A percentile compares a stretch with the other conserved stretches of the same genome.
phyloP scores from a whole-genome alignment of 2,329 filamentous ascomycete genomes.

The Ceratocystis albifundus region DNA sequence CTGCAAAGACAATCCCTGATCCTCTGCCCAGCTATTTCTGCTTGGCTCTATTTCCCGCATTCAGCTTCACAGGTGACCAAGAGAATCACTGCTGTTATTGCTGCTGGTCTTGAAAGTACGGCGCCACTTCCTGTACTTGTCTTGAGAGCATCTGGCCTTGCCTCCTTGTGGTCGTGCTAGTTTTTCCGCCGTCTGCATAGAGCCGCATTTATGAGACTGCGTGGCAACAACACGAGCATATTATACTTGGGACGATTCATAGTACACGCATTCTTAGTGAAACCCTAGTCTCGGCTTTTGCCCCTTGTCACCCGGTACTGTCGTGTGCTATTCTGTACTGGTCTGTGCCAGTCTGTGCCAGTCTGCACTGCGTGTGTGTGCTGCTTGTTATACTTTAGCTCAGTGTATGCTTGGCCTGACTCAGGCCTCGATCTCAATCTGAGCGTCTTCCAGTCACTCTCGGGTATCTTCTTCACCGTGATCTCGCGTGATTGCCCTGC shows the following conservation, averaged over 20 bases:
- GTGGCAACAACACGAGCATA: not conserved
- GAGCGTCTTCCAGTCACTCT: not conserved
- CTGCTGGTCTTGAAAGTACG: not conserved
- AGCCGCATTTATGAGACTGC: slow-evolving; percentile 6
- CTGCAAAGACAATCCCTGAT: slow-evolving; percentile 2
- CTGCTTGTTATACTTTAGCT: not conserved
- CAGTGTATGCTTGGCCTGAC: not conserved
- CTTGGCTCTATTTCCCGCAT: not conserved
- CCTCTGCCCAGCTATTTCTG: not conserved
- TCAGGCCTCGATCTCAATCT: not conserved
- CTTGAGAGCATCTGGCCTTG: not conserved
- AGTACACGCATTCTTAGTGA: not conserved
- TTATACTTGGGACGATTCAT: slow-evolving; percentile 12
- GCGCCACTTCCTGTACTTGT: not conserved
- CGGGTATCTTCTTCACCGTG: not conserved
- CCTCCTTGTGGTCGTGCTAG: not conserved
- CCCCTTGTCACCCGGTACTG: slow-evolving; percentile 5
- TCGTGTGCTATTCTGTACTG: not conserved
- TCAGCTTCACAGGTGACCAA: not conserved
- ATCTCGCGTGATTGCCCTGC: not conserved
- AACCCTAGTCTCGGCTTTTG: slow-evolving; percentile 3
- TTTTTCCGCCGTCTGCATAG: slow-evolving; percentile 7
- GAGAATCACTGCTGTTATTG: not conserved
- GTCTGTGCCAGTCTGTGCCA: not conserved
- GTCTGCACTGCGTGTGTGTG: not conserved